phyloP scores from a whole-genome alignment of 108 stramenopile genomes.

The Fistulifera solaris region DNA sequence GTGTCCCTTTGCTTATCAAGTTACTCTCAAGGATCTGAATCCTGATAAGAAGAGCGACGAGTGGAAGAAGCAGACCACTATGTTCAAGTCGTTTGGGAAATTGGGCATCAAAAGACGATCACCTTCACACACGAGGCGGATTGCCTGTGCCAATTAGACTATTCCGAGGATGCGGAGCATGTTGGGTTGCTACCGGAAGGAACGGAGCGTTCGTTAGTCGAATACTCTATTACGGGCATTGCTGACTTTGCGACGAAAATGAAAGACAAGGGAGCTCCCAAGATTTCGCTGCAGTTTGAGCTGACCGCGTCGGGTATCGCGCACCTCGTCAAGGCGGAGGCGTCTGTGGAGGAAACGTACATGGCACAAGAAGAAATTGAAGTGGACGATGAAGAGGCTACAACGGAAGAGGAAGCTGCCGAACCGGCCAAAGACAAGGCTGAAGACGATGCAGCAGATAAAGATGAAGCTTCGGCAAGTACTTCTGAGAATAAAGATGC shows the following conservation, averaged over 20 bases:
- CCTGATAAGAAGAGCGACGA: conserved; percentile 29
- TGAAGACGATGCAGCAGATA: conserved; percentile 20
- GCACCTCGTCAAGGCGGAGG: conserved; percentile 87
- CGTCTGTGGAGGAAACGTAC: conserved; percentile 82
- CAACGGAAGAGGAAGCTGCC: conserved; percentile 15
- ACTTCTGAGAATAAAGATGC: conserved; percentile 10
- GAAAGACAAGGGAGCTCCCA: conserved; percentile 90
- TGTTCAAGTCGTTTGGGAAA: conserved; percentile 77
- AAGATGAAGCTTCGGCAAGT: conserved; percentile 22
- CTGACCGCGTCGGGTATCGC: conserved; percentile 83
- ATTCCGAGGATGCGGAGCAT: conserved; percentile 55
- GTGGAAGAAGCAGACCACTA: conserved; percentile 84
- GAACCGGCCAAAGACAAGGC: conserved; percentile 20
- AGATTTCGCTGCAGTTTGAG: conserved; percentile 93
- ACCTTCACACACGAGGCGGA: conserved; percentile 91
- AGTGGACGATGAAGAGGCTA: conserved; percentile 63
- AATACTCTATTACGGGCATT: conserved; percentile 90
- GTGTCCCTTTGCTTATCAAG: conserved; percentile 73
- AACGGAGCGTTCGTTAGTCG: conserved; percentile 23
- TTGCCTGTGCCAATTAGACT: conserved; percentile 74
- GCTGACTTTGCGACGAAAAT: conserved; percentile 87
- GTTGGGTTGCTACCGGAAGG: conserved; percentile 65
- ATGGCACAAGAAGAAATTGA: conserved; percentile 80
- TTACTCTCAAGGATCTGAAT: conserved; percentile 55
- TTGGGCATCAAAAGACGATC: conserved; percentile 90